These are phyloP conservation scores for Rhodocollybia butyracea DNA, from an alignment of 768 basidiomycete species.

Conservation along the genomic window DNA sequence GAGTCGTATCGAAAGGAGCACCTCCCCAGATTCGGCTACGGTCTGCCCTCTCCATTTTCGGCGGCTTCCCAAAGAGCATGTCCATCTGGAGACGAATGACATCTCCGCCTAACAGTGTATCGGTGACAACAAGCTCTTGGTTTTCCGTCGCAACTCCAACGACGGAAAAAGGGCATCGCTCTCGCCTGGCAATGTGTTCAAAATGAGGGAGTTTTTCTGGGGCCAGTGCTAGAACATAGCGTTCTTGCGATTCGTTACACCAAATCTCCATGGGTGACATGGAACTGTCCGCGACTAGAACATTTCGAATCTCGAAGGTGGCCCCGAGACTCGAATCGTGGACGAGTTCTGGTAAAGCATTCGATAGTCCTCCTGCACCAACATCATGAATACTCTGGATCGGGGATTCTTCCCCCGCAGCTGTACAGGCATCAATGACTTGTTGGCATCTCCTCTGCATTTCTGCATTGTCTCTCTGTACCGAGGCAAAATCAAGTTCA, in stretches of 20 bases:
- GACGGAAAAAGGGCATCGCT: constrained; percentile 90
- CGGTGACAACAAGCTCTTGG: constrained; percentile 85
- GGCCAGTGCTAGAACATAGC: constrained; percentile 91
- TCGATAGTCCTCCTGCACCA: constrained; percentile 94
- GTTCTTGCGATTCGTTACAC: constrained; percentile 99
- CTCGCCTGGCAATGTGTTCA: constrained; percentile 75
- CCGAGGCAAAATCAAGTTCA: constrained; percentile 95
- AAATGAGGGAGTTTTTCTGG: constrained; percentile 62
- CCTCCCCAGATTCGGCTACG: constrained; percentile 35
- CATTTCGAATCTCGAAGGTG: constrained; percentile 88
- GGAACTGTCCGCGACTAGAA: constrained; percentile 85
- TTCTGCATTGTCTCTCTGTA: constrained; percentile 97
- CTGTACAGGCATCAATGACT: constrained; percentile 90
- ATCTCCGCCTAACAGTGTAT: constrained; percentile 72
- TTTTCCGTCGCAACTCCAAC: constrained; percentile 85
- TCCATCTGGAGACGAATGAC: constrained; percentile 92
- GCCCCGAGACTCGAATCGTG: constrained; percentile 95
- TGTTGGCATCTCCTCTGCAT: constrained; percentile 98
- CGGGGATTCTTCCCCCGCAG: constrained; percentile 53
- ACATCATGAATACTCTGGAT: constrained; percentile 98
- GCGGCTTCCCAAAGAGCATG: constrained; percentile 94
- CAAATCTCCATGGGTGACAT: constrained; percentile 99
- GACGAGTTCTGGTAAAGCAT: constrained; percentile 94
- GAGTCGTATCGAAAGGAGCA: constrained; percentile 65
- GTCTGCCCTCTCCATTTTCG: constrained; percentile 82